Base-by-base conservation (phyloP, 768 basidiomycete species). In the Amanita rimosa region DNA sequence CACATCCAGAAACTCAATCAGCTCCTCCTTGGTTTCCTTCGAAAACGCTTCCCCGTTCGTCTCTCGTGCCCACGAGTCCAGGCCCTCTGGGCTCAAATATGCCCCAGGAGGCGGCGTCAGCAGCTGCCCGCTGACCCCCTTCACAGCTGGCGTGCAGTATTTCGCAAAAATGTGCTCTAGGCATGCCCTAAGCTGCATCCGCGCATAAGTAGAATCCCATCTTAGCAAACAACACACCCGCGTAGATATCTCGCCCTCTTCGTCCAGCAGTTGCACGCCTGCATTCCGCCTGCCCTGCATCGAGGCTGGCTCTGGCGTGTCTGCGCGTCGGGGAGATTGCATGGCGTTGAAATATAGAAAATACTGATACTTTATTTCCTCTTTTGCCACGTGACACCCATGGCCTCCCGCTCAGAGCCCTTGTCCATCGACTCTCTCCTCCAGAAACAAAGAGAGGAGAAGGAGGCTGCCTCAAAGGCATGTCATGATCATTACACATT, bases 401-500 rank as follows among this genome's bases (percentile, higher is more conserved):
- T 43, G 53, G 81, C 83, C 72, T 58, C 73, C 53, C 69, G 70
- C 55, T 54, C 75, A 39, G 79, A 84, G 60, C 94, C 94, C 0
- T 69, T 96, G 35, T 95, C 92, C 4, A 94, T 97, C 52, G 91
- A 96, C 60, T 73, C 78, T 33, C 67, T 97, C 52, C 71, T 98
- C 21, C 79, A 85, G 56, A 87, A 84, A 67, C 95, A 98, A 66
- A 83, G 78, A 56, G 78, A 73, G 33, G 93, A 95, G 61, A 91
- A 85, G 58, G 92, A 96, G 52, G 87, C 85, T 1, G 87, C 91
- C 43, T 70, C 92, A 44, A 96, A 91, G 76, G 94, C 90, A n/a
- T 33, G 22, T 40, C 10, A 45, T 8, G 9, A 34, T n/a, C n/a
- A n/a, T 21, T 27, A 26, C 14, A 2, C 21, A 13, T 21, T 2